Base-by-base conservation (phyloP, 1,139 yeast genomes). In the Eremothecium sinecaudum region DNA sequence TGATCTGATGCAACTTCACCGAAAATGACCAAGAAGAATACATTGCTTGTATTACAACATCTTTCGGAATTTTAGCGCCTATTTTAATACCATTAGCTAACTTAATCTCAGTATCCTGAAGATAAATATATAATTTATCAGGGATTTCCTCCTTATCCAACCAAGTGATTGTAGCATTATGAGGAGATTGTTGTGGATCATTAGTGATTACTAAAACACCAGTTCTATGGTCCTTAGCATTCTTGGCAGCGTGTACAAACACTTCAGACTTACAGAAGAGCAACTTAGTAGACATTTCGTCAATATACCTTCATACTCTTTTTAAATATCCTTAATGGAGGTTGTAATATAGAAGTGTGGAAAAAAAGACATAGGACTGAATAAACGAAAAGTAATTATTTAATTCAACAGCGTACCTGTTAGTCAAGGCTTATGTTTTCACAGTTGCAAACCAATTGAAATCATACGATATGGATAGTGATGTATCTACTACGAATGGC, bases 221-320 rank as follows among this genome's bases (percentile, higher is more conserved):
- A 0, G 79, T 59, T 15, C 87, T 64, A 51, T 87, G 86, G 53
- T 87, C 95, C 41, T 64, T 67, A 29, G 83, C 71, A 12, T 77
- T 68, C 11, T 73, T 66, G 1, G 92, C 72, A 3, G 94, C 93
- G 56, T 90, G 98, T 5, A 86, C 69, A 53, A 75, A 84, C 3
- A 79, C 84, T 56, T 79, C 76, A 2, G 84, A 69, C 51, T 79
- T 79, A 63, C 75, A 57, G 28, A 51, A 48, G 10, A 49, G 24
- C 18, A 52, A 31, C 22, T 40, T 35, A n/a, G 41, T 36, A 11
- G 31, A 31, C 40, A 36, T 36, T n/a, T n/a, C n/a, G n/a, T n/a
- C n/a, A n/a, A n/a, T n/a, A n/a, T n/a, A n/a, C n/a, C n/a, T n/a
- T n/a, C n/a, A n/a, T n/a, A n/a, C n/a, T n/a, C n/a, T n/a, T n/a